Evolutionary conservation across 345 rosid genomes (phyloP), one percentile per base, ranked within the genome.

Genomic region (Gossypium bickii): DNA sequence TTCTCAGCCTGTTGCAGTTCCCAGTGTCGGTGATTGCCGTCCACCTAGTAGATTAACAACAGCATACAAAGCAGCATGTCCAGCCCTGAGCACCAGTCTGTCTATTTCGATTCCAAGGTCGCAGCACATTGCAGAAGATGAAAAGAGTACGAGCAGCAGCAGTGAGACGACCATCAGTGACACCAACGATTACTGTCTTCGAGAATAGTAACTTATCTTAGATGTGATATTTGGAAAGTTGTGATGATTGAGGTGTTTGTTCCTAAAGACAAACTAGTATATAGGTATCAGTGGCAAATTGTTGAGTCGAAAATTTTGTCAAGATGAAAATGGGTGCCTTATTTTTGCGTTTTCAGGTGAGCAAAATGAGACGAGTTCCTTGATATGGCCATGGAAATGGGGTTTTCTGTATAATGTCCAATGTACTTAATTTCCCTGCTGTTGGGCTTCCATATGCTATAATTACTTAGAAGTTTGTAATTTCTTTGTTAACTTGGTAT

Each of bases 141-240:
- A 79, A 43, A 76, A 76, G 62, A 77, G 78, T 63, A 71, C 70
- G 49, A 77, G 76, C 29, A 79, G 86, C 70, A 85, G 87, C 76
- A 90, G 90, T 27, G 89, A 88, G 53, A 84, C 89, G 2, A 90
- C 89, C 52, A 79, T 86, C 73, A 86, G 87, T 51, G 87, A 88
- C 77, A 73, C 80, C 78, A 80, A 78, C 71, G 59, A 5, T 76
- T 80, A 67, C 57, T 18, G 76, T 68, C 29, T 72, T 3, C 75
- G 53, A 83, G 71, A 67, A 75, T 55, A 74, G 78, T 71, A 79
- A 63, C 45, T 57, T 57, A 4, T 53, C 22, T 7, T 52, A 75
- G 79, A 76, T 81, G 74, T 78, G 59, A 69, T 29, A 15, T 29
- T 52, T 59, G 61, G 74, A 80, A 63, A 48, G 48, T 66, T 9